These are phyloP conservation scores for Acanthamoeba divionensis DNA, from an alignment of 208 protist species.

Conservation along the genomic window DNA sequence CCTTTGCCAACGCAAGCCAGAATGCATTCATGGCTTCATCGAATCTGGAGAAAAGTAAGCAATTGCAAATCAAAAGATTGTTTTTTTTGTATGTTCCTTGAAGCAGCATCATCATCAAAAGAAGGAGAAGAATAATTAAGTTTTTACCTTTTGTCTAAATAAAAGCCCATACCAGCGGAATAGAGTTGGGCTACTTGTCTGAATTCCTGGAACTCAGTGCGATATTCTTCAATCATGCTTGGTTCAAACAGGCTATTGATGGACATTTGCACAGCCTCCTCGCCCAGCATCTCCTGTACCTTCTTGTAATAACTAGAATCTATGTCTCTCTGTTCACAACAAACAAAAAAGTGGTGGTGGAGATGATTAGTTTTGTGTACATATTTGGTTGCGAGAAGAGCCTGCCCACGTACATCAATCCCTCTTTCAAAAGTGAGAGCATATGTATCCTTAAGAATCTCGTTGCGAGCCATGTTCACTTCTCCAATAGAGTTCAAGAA, in stretches of 20 bases:
- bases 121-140: background rate
- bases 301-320: conserved; percentile 37
- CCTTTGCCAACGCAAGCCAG: background rate
- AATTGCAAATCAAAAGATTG: too few species aligned
- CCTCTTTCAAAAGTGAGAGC: conserved; percentile 20
- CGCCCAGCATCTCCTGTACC: background rate
- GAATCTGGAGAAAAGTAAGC: background rate
- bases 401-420: background rate
- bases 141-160: background rate
- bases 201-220: background rate
- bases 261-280: background rate
- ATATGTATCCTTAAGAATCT: conserved; percentile 23
- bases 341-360: background rate
- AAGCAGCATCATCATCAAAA: too few species aligned
- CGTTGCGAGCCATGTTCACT: background rate
- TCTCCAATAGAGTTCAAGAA: background rate
- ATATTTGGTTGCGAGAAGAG: background rate
- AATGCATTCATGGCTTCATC: background rate
- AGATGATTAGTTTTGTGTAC: background rate
- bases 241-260: background rate
- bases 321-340: background rate
- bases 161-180: background rate
- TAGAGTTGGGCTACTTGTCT: background rate
- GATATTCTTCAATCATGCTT: background rate
- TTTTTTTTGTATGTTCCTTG: too few species aligned